Conservation (phyloP, 768 basidiomycete species). For the Postia placenta region DNA sequence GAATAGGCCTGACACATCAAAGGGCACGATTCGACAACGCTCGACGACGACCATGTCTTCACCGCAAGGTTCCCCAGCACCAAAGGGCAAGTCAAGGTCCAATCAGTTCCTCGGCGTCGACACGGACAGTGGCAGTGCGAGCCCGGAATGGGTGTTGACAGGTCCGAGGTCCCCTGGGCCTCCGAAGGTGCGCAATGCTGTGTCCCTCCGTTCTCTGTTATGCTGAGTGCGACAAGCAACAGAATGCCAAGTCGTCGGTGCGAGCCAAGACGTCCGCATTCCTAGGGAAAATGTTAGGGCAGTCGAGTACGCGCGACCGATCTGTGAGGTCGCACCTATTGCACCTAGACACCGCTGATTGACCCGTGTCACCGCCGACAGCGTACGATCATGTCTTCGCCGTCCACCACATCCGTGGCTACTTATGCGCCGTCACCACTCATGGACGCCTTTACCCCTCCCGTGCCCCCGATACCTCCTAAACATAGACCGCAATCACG, state of each 20-base stretch:
- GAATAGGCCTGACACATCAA: neutral
- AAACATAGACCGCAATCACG: conserved; percentile 25
- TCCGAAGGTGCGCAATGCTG: conserved; percentile 34
- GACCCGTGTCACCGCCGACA: conserved; percentile 4
- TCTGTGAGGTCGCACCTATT: conserved; percentile 38
- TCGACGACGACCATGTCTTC: conserved; percentile 13
- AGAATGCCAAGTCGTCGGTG: conserved; percentile 58
- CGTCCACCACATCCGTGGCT: conserved; percentile 15
- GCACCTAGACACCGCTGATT: conserved; percentile 8
- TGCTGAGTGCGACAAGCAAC: no score
- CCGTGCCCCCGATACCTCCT: conserved; percentile 42
- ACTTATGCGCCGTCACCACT: conserved; percentile 27
- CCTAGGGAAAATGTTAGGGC: conserved; percentile 73
- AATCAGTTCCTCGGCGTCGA: conserved; percentile 9
- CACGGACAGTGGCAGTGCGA: conserved; percentile 3
- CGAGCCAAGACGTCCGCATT: conserved; percentile 77
- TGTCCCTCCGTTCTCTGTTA: conserved; percentile 23
- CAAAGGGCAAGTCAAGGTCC: conserved; percentile 16
- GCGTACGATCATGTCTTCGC: conserved; percentile 21
- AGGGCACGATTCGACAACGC: conserved; percentile 8
- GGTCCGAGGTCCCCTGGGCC: conserved; percentile 24
- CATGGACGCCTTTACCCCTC: conserved; percentile 32
- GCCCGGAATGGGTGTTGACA: conserved; percentile 24
- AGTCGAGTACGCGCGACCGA: conserved; percentile 58
- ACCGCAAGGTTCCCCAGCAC: conserved; percentile 14